Evolutionary conservation across 768 basidiomycete species (phyloP).

Genomic region (Auricularia cornea): DNA sequence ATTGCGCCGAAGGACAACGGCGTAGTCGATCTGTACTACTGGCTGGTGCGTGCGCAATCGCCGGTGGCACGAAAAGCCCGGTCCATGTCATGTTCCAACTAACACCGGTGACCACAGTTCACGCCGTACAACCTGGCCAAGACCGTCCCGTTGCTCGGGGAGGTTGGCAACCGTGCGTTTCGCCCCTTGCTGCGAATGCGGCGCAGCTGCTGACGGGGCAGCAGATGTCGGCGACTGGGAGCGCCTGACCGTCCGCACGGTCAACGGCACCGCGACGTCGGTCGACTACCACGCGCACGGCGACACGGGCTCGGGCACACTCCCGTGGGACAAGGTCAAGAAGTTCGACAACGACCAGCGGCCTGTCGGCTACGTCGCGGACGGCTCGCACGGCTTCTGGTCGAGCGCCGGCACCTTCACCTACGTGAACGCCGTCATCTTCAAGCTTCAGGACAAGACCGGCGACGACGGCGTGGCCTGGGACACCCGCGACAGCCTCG

Average conservation of each 20-base stretch:
- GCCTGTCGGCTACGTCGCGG: slow-evolving; percentile 4
- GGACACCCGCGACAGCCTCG: slow-evolving; percentile 5
- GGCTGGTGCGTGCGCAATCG: background rate
- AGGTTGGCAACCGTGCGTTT: slow-evolving; percentile 3
- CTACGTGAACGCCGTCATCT: slow-evolving; percentile 4
- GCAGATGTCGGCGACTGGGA: slow-evolving; percentile 5
- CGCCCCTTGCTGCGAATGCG: too few species aligned
- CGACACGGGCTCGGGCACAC: slow-evolving; percentile 3
- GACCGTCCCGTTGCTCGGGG: slow-evolving; percentile 1
- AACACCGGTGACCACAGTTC: background rate
- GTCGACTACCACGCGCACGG: slow-evolving; percentile 7
- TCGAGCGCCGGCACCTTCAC: slow-evolving; percentile 3
- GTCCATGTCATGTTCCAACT: too few species aligned
- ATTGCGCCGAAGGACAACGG: slow-evolving; percentile 7
- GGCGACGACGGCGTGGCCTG: slow-evolving; percentile 4
- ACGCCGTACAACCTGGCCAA: slow-evolving; percentile 5
- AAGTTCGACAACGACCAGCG: slow-evolving; percentile 5
- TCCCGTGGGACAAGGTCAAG: slow-evolving; percentile 2
- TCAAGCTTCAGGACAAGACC: slow-evolving; percentile 5
- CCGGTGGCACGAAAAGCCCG: too few species aligned
- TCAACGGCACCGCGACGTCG: slow-evolving; percentile 4
- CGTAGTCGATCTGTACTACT: slow-evolving; percentile 7
- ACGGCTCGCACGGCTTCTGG: slow-evolving; percentile 7
- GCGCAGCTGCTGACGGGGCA: background rate
- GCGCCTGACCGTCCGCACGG: slow-evolving; percentile 5